phyloP scores from a whole-genome alignment of 768 basidiomycete genomes.

The Baorangia bicolor region DNA sequence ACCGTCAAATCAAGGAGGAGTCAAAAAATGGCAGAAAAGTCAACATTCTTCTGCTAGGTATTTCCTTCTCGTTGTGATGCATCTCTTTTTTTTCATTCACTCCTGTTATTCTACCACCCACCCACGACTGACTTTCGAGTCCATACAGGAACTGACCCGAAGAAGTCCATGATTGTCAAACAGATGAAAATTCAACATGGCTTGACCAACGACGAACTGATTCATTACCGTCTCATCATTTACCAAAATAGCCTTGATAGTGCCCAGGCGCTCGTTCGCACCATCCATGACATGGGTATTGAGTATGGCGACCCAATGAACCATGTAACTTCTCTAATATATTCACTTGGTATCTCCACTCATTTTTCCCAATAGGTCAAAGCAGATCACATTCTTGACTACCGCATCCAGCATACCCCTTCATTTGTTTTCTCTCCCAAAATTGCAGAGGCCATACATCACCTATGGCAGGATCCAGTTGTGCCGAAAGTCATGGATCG shows the following conservation, averaged over 20 bases:
- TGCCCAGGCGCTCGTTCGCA: neutral
- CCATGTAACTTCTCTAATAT: neutral
- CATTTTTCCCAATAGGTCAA: neutral
- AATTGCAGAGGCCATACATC: slow-evolving; percentile 1
- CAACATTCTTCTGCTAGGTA: slow-evolving; percentile 4
- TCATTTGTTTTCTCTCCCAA: neutral
- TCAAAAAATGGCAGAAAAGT: neutral
- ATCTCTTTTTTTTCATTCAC: neutral
- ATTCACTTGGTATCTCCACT: neutral
- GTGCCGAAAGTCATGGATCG: neutral
- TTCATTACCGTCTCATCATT: neutral
- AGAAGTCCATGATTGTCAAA: neutral
- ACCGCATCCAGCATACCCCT: neutral
- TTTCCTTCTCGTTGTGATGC: no score
- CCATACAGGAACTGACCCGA: neutral
- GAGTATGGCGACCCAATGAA: neutral
- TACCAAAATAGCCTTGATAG: neutral
- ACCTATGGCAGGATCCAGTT: slow-evolving; percentile 1
- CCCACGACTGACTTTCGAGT: neutral
- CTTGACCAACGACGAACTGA: neutral
- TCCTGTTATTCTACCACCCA: no score
- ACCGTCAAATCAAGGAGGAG: slow-evolving; percentile 1
- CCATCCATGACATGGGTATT: neutral
- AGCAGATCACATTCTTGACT: neutral
- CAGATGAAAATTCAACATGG: slow-evolving; percentile 6